phyloP scores from a whole-genome alignment of 148 eudicot species.

The Nepenthes mirabilis region DNA sequence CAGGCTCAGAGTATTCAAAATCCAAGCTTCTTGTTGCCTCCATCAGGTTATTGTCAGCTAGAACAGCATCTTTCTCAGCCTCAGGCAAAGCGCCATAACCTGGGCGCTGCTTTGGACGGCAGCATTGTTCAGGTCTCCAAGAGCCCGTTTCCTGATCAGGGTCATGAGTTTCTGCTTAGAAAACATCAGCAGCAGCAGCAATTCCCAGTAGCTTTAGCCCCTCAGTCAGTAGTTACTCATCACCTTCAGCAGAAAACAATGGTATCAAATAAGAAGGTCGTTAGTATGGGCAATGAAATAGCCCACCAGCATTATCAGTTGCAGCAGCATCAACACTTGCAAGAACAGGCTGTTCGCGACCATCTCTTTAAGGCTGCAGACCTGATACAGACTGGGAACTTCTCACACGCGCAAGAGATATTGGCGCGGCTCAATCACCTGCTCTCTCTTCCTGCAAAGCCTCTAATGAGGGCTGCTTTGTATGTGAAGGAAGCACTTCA shows the following conservation, averaged over 20 bases:
- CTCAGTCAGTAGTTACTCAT: constrained; percentile 26
- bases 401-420: constrained; percentile 96
- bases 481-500: constrained; percentile 73
- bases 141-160: constrained; percentile 9
- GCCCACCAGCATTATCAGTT: constrained; percentile 16
- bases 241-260: constrained; percentile 11
- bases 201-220: constrained; percentile 1
- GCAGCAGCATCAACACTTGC: constrained; percentile 23
- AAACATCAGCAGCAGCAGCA: constrained; percentile 12
- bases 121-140: constrained; percentile 7
- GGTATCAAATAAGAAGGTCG: constrained; percentile 14
- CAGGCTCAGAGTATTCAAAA: constrained; percentile 2
- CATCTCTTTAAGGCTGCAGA: constrained; percentile 81
- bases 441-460: constrained; percentile 74
- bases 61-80: constrained; percentile 9
- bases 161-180: constrained; percentile 11
- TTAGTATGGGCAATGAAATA: constrained; percentile 7
- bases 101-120: constrained; percentile 8
- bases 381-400: constrained; percentile 60
- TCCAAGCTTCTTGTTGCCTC: constrained; percentile 4
- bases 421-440: constrained; percentile 99
- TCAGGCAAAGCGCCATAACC: constrained; percentile 18
- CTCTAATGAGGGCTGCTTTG: constrained; percentile 65
- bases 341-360: constrained; percentile 46
- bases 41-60: constrained; percentile 8